These are phyloP conservation scores for Pseudofabraea citricarpa DNA, from an alignment of 2,329 filamentous ascomycete species.

Conservation along the genomic window DNA sequence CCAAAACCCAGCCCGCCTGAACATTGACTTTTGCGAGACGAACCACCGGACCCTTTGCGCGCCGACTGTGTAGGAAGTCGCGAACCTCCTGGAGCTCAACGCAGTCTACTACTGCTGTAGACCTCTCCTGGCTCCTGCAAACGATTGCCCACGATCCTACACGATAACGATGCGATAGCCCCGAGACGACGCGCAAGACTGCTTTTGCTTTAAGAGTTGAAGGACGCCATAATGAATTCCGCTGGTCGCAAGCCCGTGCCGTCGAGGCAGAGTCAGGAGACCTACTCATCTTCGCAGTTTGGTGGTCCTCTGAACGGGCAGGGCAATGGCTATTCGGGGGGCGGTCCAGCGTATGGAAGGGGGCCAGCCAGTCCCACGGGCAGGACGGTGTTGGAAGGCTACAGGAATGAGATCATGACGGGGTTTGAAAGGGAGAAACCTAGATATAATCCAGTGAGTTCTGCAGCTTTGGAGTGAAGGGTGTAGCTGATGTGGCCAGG, in stretches of 20 bases:
- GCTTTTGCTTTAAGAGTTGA: not conserved
- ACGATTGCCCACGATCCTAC: too few species aligned
- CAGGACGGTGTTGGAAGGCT: constrained; percentile 53
- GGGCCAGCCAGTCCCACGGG: constrained; percentile 30
- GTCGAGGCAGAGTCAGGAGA: constrained; percentile 14
- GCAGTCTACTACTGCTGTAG: too few species aligned
- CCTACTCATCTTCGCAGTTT: constrained; percentile 2
- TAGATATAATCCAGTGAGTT: constrained; percentile 51
- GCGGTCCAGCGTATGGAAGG: constrained; percentile 8
- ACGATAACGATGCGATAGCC: not conserved
- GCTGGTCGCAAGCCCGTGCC: constrained; percentile 12
- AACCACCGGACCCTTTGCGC: too few species aligned
- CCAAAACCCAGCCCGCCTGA: too few species aligned
- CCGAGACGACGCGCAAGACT: not conserved
- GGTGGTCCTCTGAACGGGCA: constrained; percentile 7
- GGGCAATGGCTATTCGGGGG: constrained; percentile 10
- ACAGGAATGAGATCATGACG: constrained; percentile 49
- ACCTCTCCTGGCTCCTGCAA: too few species aligned
- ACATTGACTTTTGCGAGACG: too few species aligned
- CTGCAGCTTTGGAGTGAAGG: not conserved
- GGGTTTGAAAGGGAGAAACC: constrained; percentile 49
- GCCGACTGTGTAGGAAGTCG: too few species aligned
- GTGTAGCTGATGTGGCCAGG: constrained; percentile 30
- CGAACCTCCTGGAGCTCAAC: too few species aligned
- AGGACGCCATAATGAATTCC: not conserved